These are phyloP conservation scores for Lactifluus rugatus DNA, from an alignment of 768 basidiomycete genomes.

Conservation along the genomic window DNA sequence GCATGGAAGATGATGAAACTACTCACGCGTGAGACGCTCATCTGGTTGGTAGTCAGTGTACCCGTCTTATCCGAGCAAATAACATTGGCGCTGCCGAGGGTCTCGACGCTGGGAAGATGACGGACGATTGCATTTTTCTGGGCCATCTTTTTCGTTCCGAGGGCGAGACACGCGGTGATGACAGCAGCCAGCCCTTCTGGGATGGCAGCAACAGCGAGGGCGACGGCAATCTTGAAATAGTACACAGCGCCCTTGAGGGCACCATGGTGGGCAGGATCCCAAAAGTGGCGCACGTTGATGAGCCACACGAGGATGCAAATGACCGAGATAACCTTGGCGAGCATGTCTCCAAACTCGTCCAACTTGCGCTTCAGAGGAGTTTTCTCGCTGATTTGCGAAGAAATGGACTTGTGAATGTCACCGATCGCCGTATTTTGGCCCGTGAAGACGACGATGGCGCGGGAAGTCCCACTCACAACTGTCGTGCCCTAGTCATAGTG, in stretches of 20 bases:
- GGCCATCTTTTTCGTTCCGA: slow-evolving; percentile 99
- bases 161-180: slow-evolving; percentile 91
- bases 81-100: slow-evolving; percentile 94
- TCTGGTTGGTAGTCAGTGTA: slow-evolving; percentile 92
- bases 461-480: slow-evolving; percentile 86
- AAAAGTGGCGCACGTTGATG: slow-evolving; percentile 93
- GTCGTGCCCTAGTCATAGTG: slow-evolving; percentile 66
- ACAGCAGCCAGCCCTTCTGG: slow-evolving; percentile 98
- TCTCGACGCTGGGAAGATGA: slow-evolving; percentile 94
- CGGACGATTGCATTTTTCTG: slow-evolving; percentile 97
- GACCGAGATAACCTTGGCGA: slow-evolving; percentile 95
- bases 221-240: slow-evolving; percentile 99
- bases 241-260: slow-evolving; percentile 90
- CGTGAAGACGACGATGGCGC: slow-evolving; percentile 80
- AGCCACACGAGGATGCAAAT: slow-evolving; percentile 98
- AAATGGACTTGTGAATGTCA: slow-evolving; percentile 94
- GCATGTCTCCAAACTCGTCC: slow-evolving; percentile 95
- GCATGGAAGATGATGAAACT: neutral
- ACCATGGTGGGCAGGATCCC: slow-evolving; percentile 89
- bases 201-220: slow-evolving; percentile 97
- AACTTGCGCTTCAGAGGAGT: slow-evolving; percentile 95
- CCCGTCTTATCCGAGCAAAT: slow-evolving; percentile 99
- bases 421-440: slow-evolving; percentile 88
- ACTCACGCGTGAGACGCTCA: slow-evolving; percentile 80
- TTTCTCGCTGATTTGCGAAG: slow-evolving; percentile 87